Evolutionary conservation across 2,329 filamentous ascomycete genomes (phyloP).

Genomic region (Diplodia seriata): DNA sequence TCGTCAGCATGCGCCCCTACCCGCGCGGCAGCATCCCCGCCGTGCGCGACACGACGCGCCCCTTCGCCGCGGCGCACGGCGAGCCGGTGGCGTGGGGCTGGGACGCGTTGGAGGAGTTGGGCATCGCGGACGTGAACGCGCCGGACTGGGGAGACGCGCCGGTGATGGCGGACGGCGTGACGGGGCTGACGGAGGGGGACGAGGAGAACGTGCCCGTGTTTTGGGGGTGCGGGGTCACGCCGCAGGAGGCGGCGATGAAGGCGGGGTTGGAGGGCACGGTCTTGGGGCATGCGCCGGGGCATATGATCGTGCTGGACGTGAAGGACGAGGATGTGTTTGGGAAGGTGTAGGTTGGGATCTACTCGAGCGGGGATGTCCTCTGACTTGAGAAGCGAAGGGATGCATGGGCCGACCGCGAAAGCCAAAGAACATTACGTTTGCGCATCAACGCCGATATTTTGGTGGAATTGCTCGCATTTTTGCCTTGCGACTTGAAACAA

Average conservation of each 20-base stretch:
- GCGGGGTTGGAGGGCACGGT: conserved; percentile 62
- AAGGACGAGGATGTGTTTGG: conserved; percentile 25
- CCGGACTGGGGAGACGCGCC: conserved; percentile 66
- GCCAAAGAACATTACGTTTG: too few relatives aligned
- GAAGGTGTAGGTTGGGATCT: neutral
- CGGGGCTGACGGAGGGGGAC: conserved; percentile 43
- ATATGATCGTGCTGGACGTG: conserved; percentile 67
- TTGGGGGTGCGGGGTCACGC: conserved; percentile 71
- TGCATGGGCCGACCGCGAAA: too few relatives aligned
- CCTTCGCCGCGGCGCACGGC: conserved; percentile 65
- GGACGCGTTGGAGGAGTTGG: conserved; percentile 60
- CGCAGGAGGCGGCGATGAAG: conserved; percentile 68
- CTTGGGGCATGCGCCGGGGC: conserved; percentile 67
- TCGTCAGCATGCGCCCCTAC: conserved; percentile 71
- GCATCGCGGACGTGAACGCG: conserved; percentile 60
- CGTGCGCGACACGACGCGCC: conserved; percentile 63
- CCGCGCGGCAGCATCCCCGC: conserved; percentile 55
- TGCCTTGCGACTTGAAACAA: neutral
- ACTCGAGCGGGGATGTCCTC: too few relatives aligned
- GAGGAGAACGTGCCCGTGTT: conserved; percentile 62
- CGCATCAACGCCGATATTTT: too few relatives aligned
- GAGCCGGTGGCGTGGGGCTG: conserved; percentile 72
- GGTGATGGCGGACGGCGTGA: conserved; percentile 48
- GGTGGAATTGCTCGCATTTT: neutral
- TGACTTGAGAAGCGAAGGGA: too few relatives aligned